Percentiles rank a stretch among this genome's conserved stretches.
Conservation (phyloP, 345 rosid species). For the Arabidopsis arenosa region DNA sequence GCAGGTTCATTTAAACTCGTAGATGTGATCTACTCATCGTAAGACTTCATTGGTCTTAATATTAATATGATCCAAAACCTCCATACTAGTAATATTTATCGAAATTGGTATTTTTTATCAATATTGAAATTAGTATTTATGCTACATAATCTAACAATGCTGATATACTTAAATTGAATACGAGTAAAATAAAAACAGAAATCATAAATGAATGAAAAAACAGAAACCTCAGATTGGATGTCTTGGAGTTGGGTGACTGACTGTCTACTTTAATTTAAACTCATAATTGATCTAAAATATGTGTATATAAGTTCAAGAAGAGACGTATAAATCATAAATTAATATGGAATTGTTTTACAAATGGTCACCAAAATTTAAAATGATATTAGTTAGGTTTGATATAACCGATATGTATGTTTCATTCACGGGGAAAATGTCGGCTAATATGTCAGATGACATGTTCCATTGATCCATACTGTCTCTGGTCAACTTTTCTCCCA, state of each 20-base stretch:
- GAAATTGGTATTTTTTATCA: background rate
- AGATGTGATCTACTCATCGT: background rate
- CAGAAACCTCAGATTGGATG: slow-evolving; percentile 25
- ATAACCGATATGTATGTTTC: slow-evolving; percentile 45
- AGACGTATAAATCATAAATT: slow-evolving; percentile 3
- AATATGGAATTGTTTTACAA: background rate
- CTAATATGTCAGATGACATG: slow-evolving; percentile 47
- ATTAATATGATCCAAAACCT: background rate
- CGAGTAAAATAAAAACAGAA: background rate
- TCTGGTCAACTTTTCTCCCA: slow-evolving; percentile 40
- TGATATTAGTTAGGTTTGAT: slow-evolving; percentile 38
- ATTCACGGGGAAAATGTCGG: slow-evolving; percentile 48
- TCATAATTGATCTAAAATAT: background rate
- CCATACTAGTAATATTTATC: background rate
- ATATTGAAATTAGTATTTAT: background rate
- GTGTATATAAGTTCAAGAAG: slow-evolving; percentile 5
- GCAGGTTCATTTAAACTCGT: slow-evolving; percentile 11
- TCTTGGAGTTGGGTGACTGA: slow-evolving; percentile 41
- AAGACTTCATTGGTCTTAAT: slow-evolving; percentile 2
- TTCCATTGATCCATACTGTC: slow-evolving; percentile 43
- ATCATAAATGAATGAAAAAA: background rate
- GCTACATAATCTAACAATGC: slow-evolving; percentile 15
- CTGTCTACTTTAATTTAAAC: slow-evolving; percentile 12
- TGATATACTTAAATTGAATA: background rate
- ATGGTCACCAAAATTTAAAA: background rate